These are phyloP conservation scores for Pleurotus citrinopileatus DNA, from an alignment of 768 basidiomycete species.

Conservation along the genomic window DNA sequence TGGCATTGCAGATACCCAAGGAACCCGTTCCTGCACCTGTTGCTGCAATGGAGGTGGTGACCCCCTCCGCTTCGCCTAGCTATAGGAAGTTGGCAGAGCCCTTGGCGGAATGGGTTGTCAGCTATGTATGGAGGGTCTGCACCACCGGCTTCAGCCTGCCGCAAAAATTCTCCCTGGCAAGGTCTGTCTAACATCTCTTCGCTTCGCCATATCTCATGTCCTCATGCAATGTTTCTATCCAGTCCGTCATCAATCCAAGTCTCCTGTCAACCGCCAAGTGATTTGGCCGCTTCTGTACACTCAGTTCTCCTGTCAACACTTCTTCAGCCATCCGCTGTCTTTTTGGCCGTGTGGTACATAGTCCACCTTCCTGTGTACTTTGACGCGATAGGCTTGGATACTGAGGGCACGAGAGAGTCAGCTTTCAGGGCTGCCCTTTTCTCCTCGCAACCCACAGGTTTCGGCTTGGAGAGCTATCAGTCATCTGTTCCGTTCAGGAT, in stretches of 20 bases:
- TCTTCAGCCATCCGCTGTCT: slow-evolving; percentile 76
- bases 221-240: too few species aligned
- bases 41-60: slow-evolving; percentile 26
- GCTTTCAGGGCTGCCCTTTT: slow-evolving; percentile 65
- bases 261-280: slow-evolving; percentile 46
- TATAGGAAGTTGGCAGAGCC: slow-evolving; percentile 79
- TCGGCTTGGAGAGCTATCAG: slow-evolving; percentile 50
- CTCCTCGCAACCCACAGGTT: slow-evolving; percentile 40
- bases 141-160: slow-evolving; percentile 68
- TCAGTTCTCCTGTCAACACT: slow-evolving; percentile 75
- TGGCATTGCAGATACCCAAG: too few species aligned
- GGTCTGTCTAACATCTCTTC: slow-evolving; percentile 42
- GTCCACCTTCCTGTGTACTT: slow-evolving; percentile 72
- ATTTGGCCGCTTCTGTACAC: slow-evolving; percentile 62
- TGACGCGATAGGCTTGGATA: slow-evolving; percentile 44
- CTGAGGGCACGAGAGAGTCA: slow-evolving; percentile 55
- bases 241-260: too few species aligned
- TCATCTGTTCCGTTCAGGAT: slow-evolving; percentile 68
- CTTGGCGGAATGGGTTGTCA: slow-evolving; percentile 75
- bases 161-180: slow-evolving; percentile 44
- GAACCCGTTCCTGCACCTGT: slow-evolving; percentile 40
- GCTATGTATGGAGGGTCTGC: slow-evolving; percentile 81
- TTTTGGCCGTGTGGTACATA: slow-evolving; percentile 82
- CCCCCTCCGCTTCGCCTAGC: slow-evolving; percentile 47
- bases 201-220: slow-evolving; percentile 33